These are phyloP conservation scores for Mycena capillaripes DNA, from an alignment of 768 basidiomycete genomes.

Conservation along the genomic window DNA sequence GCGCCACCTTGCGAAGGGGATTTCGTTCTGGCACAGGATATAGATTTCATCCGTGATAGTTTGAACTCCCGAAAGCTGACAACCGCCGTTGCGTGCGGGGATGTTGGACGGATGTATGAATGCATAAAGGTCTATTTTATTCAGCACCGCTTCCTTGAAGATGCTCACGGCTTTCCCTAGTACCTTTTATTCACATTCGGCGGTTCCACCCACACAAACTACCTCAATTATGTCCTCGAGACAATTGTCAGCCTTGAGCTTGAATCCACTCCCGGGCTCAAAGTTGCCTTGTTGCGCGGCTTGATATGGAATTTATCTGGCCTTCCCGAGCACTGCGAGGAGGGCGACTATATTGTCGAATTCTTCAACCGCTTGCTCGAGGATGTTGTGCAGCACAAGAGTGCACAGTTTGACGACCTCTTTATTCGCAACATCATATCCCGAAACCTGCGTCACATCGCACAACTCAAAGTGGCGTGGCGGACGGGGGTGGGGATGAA, in stretches of 20 bases:
- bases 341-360: constrained; percentile 50
- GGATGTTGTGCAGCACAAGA: constrained; percentile 44
- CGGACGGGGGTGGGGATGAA: constrained; percentile 17
- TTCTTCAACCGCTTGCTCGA: constrained; percentile 50
- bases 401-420: constrained; percentile 43
- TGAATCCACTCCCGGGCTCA: constrained; percentile 42
- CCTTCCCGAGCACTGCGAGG: constrained; percentile 17
- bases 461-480: constrained; percentile 45
- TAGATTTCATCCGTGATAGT: constrained; percentile 42
- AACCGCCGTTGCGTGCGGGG: constrained; percentile 47
- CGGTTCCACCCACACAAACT: constrained; percentile 49
- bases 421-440: constrained; percentile 48
- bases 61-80: constrained; percentile 45
- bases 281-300: constrained; percentile 40
- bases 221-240: constrained; percentile 50
- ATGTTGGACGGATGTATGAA: constrained; percentile 49
- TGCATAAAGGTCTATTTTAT: constrained; percentile 44
- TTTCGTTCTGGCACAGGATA: constrained; percentile 41
- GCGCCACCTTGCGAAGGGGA: constrained; percentile 34
- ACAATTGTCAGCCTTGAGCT: constrained; percentile 46
- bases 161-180: constrained; percentile 15
- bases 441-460: constrained; percentile 49
- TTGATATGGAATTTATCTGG: constrained; percentile 23
- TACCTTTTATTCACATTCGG: constrained; percentile 50
- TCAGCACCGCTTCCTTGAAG: background rate